These are phyloP conservation scores for Phymatotrichopsis omnivora DNA, from an alignment of 2,329 filamentous ascomycete species.

Conservation along the genomic window DNA sequence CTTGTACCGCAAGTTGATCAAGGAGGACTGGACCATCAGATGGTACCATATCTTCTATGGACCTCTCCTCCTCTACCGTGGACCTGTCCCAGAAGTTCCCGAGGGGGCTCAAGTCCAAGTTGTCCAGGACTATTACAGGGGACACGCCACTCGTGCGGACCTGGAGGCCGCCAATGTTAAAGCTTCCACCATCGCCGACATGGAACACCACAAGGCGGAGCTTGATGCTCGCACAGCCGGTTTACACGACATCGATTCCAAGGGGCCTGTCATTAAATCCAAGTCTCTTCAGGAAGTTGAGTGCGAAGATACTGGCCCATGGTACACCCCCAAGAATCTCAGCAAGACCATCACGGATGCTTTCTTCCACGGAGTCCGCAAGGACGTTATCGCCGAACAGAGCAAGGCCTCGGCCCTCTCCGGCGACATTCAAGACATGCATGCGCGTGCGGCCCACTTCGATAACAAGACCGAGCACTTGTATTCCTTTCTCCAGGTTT, in stretches of 20 bases:
- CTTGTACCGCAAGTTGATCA: constrained; percentile 48
- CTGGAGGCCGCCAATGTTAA: constrained; percentile 36
- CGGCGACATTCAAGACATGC: constrained; percentile 45
- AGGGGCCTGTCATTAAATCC: constrained; percentile 4
- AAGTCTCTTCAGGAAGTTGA: constrained; percentile 34
- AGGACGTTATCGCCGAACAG: constrained; percentile 41
- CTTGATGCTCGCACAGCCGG: constrained; percentile 27
- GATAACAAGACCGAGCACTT: constrained; percentile 53
- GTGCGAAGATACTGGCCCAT: constrained; percentile 38
- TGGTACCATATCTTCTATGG: constrained; percentile 46
- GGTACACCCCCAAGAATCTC: constrained; percentile 39
- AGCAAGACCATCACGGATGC: constrained; percentile 41
- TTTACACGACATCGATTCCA: constrained; percentile 31
- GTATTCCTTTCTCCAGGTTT: constrained; percentile 56
- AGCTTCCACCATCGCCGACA: constrained; percentile 16
- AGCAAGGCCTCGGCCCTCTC: constrained; percentile 41
- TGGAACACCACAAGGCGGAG: constrained; percentile 29
- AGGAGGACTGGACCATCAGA: constrained; percentile 51
- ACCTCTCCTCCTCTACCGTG: constrained; percentile 42
- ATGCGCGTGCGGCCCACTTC: constrained; percentile 49
- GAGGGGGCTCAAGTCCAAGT: constrained; percentile 35
- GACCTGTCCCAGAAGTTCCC: constrained; percentile 37
- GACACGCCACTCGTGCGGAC: constrained; percentile 46
- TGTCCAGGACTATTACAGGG: constrained; percentile 48
- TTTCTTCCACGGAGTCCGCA: constrained; percentile 43